Conservation (phyloP, 148 eudicot genomes). For the Pharnaceum exiguum region DNA sequence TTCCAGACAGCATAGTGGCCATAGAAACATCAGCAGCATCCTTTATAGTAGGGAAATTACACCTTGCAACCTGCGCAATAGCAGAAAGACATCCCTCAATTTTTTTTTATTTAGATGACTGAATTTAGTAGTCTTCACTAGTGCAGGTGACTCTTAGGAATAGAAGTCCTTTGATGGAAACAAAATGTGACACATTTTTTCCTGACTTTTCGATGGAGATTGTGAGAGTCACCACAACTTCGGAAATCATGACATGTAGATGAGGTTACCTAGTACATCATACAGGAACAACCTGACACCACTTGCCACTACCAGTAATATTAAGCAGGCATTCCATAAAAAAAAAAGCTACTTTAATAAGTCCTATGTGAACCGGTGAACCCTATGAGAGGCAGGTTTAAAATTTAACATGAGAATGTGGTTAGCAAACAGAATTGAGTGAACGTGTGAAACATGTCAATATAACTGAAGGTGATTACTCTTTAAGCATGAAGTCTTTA, state of each 20-base stretch:
- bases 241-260: background rate
- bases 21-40: slow-evolving; percentile 99
- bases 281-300: background rate
- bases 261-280: background rate
- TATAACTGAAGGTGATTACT: background rate
- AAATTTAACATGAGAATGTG: no score
- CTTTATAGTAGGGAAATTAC: slow-evolving; percentile 87
- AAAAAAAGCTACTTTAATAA: no score
- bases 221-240: background rate
- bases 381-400: no score
- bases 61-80: slow-evolving; percentile 80
- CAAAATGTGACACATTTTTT: background rate
- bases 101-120: background rate
- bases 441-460: background rate
- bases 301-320: no score
- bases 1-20: slow-evolving; percentile 83
- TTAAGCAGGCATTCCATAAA: no score
- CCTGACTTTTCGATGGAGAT: background rate
- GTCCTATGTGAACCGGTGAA: no score
- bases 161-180: background rate
- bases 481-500: background rate
- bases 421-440: background rate
- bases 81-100: background rate
- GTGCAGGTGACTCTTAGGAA: no score
- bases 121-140: background rate